Percentiles rank a stretch among this genome's conserved stretches.
Conservation (phyloP, 2,329 filamentous ascomycete species). For the Aspergillus vadensis region DNA sequence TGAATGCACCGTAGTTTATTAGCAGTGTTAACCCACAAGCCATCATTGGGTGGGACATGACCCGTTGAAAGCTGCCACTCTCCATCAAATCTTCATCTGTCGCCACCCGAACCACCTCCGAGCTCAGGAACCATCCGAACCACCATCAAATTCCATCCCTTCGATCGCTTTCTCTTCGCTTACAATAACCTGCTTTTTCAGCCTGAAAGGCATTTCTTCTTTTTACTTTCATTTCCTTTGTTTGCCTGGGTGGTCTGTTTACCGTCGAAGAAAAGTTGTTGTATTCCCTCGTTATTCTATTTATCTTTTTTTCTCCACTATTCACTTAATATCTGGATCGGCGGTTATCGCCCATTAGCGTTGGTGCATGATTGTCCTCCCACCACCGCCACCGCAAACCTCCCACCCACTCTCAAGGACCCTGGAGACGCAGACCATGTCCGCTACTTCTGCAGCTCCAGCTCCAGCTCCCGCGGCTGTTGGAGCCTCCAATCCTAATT, state of each 20-base stretch:
- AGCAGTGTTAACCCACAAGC: no score
- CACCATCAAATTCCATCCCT: neutral
- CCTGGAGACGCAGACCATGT: constrained; percentile 22
- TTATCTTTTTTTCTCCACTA: neutral
- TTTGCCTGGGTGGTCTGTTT: neutral
- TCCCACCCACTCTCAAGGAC: neutral
- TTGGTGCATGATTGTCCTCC: constrained; percentile 17
- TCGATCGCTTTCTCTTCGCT: neutral
- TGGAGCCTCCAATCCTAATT: neutral
- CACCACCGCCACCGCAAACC: constrained; percentile 1
- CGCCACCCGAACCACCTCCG: constrained; percentile 8
- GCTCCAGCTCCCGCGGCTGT: constrained; percentile 13
- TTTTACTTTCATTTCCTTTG: neutral
- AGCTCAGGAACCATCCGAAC: neutral
- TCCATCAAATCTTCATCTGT: neutral
- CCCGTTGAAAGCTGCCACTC: no score
- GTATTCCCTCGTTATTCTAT: no score
- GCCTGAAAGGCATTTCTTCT: no score
- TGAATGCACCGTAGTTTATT: no score
- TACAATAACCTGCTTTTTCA: neutral
- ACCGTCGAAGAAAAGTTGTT: no score
- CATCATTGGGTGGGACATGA: no score
- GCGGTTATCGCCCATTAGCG: neutral
- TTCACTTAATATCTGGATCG: neutral
- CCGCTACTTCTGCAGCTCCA: constrained; percentile 13